phyloP scores from a whole-genome alignment of 345 rosid species.

The Populus nigra region DNA sequence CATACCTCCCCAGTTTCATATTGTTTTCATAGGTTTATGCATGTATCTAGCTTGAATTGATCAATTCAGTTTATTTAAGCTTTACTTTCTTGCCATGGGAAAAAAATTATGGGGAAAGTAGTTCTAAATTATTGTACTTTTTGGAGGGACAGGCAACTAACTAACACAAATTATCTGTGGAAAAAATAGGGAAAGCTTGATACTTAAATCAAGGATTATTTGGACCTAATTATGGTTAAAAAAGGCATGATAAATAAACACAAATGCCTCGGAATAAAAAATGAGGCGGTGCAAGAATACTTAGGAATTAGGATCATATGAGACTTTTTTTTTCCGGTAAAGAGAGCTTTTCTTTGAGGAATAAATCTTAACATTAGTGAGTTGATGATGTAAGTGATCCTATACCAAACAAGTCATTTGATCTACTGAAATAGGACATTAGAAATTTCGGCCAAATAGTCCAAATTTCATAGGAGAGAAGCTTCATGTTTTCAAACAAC shows the following conservation, averaged over 20 bases:
- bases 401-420: background rate
- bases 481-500: background rate
- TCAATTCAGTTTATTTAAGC: background rate
- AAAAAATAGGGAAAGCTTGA: background rate
- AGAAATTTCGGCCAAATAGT: background rate
- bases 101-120: background rate
- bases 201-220: slow-evolving; percentile 11
- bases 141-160: slow-evolving; percentile 5
- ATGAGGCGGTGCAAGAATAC: background rate
- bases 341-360: background rate
- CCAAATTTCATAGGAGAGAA: background rate
- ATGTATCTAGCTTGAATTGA: background rate
- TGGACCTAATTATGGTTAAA: background rate
- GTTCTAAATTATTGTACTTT: background rate
- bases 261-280: background rate
- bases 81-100: background rate
- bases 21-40: background rate
- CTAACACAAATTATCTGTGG: background rate
- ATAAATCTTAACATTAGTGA: background rate
- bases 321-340: too few relatives aligned
- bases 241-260: background rate
- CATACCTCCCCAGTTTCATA: background rate
- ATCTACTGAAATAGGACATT: background rate
- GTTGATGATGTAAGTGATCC: background rate
- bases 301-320: background rate